Conservation (phyloP, 495 filamentous ascomycete genomes). For the Penicillium paxilli region DNA sequence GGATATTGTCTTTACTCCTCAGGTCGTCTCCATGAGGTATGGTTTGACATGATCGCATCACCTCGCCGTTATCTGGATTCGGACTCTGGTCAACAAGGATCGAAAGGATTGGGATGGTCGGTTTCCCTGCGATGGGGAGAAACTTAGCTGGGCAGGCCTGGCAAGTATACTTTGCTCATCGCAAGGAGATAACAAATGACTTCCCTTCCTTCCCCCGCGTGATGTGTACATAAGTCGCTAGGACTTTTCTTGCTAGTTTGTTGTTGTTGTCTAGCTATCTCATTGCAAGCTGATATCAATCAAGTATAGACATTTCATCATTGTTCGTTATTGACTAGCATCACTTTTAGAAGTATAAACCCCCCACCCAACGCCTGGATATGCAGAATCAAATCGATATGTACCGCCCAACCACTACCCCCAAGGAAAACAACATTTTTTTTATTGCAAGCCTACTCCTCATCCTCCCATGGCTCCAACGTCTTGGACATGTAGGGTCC, state of each 20-base stretch:
- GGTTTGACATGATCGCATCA: not conserved
- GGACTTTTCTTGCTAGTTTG: constrained; percentile 11
- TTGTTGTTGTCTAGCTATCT: constrained; percentile 7
- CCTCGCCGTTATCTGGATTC: not conserved
- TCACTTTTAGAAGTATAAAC: constrained; percentile 5
- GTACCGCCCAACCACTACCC: not conserved
- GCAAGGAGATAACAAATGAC: constrained; percentile 7
- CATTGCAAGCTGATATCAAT: not conserved
- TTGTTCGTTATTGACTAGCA: constrained; percentile 16
- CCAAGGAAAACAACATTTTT: not conserved
- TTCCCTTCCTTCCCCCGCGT: constrained; percentile 10
- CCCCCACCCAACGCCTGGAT: constrained; percentile 14
- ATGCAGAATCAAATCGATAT: constrained; percentile 7
- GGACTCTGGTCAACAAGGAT: constrained; percentile 7
- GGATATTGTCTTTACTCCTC: not conserved
- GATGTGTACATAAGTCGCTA: constrained; percentile 31
- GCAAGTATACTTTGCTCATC: constrained; percentile 10
- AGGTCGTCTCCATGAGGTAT: not conserved
- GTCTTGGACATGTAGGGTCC: constrained; percentile 87
- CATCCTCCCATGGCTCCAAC: constrained; percentile 47
- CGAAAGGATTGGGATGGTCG: constrained; percentile 2
- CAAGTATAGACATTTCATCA: constrained; percentile 27
- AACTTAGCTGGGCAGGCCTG: constrained; percentile 23
- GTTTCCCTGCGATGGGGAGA: constrained; percentile 11
- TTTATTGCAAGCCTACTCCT: constrained; percentile 33